Evolutionary conservation across 2,329 filamentous ascomycete species (phyloP), one percentile per base, ranked within the genome.

Genomic region (Alternaria solani): DNA sequence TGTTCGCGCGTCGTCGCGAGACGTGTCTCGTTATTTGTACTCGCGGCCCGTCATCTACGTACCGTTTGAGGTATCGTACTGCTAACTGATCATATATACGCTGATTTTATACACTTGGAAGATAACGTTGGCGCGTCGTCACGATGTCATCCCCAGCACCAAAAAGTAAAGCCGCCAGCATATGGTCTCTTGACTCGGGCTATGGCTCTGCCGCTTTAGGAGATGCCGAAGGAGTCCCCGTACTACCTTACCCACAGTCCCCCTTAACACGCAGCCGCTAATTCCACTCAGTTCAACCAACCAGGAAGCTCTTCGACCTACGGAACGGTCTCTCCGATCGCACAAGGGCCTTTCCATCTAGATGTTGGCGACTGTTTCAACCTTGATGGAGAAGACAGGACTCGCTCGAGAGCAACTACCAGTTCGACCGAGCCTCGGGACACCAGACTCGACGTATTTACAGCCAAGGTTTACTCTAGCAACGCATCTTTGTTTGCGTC

Each of bases 131-230:
- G 52, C 49, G 47, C 44, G 53, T 57, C 8, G 41, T 36, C 42
- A 63, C 42, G 32, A 75, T 76, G 72, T 60, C 70, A 48, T 69
- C 70, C n/a, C 71, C 65, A 5, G 18, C 57, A n/a, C 53, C 62
- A 12, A 75, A 71, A 51, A 48, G 25, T 36, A 67, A 62, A 36
- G 69, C 72, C 8, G 62, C 71, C 18, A 75, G 74, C 47, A 74
- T 73, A 34, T 74, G 71, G 69, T 73, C 69, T 20, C 58, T 73
- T 26, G 75, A 78, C 55, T 78, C 75, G n/a, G 74, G 75, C 7
- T 78, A 78, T 63, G 69, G 59, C 16, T 69, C 72, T 5, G 67
- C 63, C 30, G 61, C 60, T 7, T 48, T 67, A 23, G 54, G 61
- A 16, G 67, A 70, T 23, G 69, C 70, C 7, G 67, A 65, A 5